phyloP scores from a whole-genome alignment of 768 basidiomycete genomes.

The Suillus clintonianus region DNA sequence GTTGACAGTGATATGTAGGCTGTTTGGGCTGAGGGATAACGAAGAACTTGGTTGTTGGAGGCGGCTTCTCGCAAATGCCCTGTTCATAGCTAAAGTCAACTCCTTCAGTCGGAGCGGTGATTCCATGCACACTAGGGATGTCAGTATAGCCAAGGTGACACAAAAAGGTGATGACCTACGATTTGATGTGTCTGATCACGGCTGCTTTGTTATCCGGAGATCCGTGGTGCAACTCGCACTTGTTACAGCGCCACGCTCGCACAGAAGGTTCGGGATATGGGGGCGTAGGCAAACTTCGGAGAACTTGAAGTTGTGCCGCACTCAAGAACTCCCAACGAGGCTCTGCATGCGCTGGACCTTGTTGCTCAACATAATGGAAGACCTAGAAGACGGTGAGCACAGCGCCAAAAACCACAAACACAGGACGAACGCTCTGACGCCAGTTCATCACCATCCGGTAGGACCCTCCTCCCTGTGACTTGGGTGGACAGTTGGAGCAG shows the following conservation, averaged over 20 bases:
- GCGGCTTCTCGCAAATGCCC: neutral
- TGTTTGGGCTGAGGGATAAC: neutral
- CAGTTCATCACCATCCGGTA: neutral
- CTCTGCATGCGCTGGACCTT: neutral
- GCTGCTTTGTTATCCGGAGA: rapidly evolving
- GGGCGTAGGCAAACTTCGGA: neutral
- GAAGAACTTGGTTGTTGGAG: neutral
- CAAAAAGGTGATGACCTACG: neutral
- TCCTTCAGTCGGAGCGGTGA: neutral
- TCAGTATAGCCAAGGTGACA: neutral
- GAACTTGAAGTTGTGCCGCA: neutral
- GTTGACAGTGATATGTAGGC: neutral
- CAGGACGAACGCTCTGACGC: neutral
- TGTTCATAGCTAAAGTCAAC: neutral
- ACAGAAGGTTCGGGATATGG: neutral
- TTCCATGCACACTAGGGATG: neutral
- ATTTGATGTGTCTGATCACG: neutral
- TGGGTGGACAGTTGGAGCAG: neutral
- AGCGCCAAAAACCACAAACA: neutral
- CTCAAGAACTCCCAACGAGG: slow-evolving; percentile 1
- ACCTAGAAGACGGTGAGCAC: neutral
- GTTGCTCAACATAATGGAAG: neutral
- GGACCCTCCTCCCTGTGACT: neutral
- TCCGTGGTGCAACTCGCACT: neutral
- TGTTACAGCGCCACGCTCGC: neutral